phyloP scores from a whole-genome alignment of 2,329 filamentous ascomycete genomes.

The Alternaria gaisen region DNA sequence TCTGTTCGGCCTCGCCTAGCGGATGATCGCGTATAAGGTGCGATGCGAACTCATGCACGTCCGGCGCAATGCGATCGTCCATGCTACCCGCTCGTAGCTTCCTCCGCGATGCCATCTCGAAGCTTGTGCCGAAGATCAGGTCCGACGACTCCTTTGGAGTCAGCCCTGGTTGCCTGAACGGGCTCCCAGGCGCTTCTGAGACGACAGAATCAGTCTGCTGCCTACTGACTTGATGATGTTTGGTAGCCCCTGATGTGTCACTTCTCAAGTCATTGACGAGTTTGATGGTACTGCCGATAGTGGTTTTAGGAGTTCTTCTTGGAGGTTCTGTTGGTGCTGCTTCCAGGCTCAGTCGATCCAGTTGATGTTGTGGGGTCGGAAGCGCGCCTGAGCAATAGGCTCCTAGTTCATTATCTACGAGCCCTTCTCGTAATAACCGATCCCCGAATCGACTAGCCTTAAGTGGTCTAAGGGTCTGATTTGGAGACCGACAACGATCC shows the following conservation, averaged over 20 bases:
- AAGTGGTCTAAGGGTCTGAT: not conserved
- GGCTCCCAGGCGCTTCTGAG: not conserved
- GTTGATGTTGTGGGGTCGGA: not conserved
- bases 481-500: not conserved
- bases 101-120: not conserved
- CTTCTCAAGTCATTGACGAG: not conserved
- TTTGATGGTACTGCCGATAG: not conserved
- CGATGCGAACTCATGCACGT: conserved; percentile 6
- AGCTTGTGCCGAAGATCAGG: conserved; percentile 13
- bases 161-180: conserved; percentile 17
- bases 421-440: not conserved
- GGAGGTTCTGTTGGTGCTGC: not conserved
- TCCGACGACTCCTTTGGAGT: conserved; percentile 8
- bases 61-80: conserved; percentile 3
- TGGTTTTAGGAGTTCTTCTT: not conserved
- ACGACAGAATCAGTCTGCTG: not conserved
- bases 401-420: not conserved
- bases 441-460: not conserved
- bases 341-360: not conserved
- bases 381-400: not conserved
- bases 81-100: not conserved
- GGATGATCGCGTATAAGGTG: not conserved
- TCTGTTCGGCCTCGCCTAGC: not conserved
- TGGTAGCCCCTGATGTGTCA: too few relatives aligned
- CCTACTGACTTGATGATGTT: not conserved